Evolutionary conservation across 306 rosid species (phyloP).

Genomic region (Sechiopsis laciniata): DNA sequence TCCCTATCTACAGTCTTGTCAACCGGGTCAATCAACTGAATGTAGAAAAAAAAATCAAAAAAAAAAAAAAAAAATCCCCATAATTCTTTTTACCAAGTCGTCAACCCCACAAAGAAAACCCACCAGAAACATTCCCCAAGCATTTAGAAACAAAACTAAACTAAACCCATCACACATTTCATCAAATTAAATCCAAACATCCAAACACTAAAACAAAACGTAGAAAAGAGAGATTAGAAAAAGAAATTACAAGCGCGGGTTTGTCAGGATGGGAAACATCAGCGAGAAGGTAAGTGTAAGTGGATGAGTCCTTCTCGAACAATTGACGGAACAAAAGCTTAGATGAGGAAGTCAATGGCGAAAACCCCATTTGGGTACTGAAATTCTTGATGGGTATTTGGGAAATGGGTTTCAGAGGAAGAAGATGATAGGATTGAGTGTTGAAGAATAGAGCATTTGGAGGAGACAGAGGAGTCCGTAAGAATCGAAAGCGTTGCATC

Average conservation of each 20-base stretch:
- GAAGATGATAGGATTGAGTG: constrained; percentile 17
- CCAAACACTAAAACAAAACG: neutral
- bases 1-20: constrained; percentile 89
- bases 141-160: neutral
- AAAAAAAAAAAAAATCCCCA: constrained; percentile 14
- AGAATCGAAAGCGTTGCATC: constrained; percentile 20
- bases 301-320: constrained; percentile 90
- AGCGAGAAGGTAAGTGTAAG: constrained; percentile 85
- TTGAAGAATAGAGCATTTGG: constrained; percentile 10
- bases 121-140: constrained; percentile 6
- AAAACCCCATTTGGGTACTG: constrained; percentile 38
- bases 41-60: constrained; percentile 6
- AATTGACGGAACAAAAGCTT: constrained; percentile 87
- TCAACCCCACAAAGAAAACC: constrained; percentile 19
- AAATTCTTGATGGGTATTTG: constrained; percentile 13
- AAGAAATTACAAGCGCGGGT: constrained; percentile 58
- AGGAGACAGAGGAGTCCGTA: constrained; percentile 16
- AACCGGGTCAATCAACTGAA: constrained; percentile 95
- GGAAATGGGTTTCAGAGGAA: constrained; percentile 18
- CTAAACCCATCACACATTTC: constrained; percentile 7
- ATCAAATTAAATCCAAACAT: neutral
- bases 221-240: neutral
- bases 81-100: constrained; percentile 15
- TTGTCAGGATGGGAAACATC: constrained; percentile 62
- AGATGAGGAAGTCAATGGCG: constrained; percentile 14